Evolutionary conservation across 495 filamentous ascomycete species (phyloP).

Genomic region (Elasticomyces elasticus): DNA sequence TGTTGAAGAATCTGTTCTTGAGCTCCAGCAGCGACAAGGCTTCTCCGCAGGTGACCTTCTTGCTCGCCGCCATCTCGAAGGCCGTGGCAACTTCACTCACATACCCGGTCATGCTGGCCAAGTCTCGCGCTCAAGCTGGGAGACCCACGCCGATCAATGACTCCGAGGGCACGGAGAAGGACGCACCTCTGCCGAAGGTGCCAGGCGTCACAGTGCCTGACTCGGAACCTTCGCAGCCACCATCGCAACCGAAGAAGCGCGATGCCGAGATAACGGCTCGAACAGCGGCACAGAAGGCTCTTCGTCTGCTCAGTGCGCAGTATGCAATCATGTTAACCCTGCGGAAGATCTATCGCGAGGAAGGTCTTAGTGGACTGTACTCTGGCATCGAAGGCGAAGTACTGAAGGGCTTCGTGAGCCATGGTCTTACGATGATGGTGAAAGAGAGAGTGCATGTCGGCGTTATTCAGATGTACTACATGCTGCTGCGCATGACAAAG

Average conservation of each 20-base stretch:
- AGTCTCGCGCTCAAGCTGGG: slow-evolving; percentile 56
- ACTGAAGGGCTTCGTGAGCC: slow-evolving; percentile 74
- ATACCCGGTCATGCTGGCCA: slow-evolving; percentile 79
- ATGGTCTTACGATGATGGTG: slow-evolving; percentile 81
- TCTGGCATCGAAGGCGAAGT: slow-evolving; percentile 68
- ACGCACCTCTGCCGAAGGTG: not conserved
- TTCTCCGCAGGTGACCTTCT: slow-evolving; percentile 42
- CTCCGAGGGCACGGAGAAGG: slow-evolving; percentile 15
- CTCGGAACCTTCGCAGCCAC: not conserved
- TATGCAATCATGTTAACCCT: slow-evolving; percentile 56
- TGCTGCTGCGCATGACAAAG: slow-evolving; percentile 29
- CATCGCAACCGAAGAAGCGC: not conserved
- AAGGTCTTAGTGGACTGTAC: slow-evolving; percentile 65
- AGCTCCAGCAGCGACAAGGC: slow-evolving; percentile 43
- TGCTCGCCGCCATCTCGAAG: slow-evolving; percentile 75
- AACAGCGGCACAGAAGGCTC: slow-evolving; percentile 14
- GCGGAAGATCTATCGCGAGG: slow-evolving; percentile 49
- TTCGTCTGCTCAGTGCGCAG: slow-evolving; percentile 8
- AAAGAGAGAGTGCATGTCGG: slow-evolving; percentile 73
- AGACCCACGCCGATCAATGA: not conserved
- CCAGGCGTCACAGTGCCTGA: not conserved
- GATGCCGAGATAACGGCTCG: slow-evolving; percentile 4
- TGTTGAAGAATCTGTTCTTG: slow-evolving; percentile 51
- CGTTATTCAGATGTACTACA: slow-evolving; percentile 59
- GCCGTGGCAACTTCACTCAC: slow-evolving; percentile 67